Base-by-base conservation (phyloP, 768 basidiomycete genomes). In the Hygrocybe punicea region DNA sequence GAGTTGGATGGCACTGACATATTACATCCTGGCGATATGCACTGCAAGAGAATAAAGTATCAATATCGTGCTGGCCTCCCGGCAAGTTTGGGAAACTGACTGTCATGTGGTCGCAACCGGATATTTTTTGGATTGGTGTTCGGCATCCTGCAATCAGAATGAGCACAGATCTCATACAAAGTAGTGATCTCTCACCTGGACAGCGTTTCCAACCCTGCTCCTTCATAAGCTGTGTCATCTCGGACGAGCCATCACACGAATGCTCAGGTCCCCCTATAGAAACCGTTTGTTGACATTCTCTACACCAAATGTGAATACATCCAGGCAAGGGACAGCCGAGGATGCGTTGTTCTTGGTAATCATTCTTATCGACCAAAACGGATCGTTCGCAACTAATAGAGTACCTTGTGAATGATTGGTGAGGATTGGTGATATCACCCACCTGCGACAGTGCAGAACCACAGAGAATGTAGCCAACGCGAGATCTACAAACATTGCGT, bases 31-130 rank as follows among this genome's bases (percentile, higher is more conserved):
- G 82, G 81, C 1, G 81, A 71, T 35, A 77, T 76, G 60, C 81
- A 84, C 83, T 84, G 55, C 24, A 53, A 58, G 19, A 34, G 23
- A n/a, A n/a, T n/a, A n/a, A 55, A 13, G 2, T 24, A 37, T 47
- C n/a, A 57, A 33, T 16, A n/a, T 23, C 39, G 25, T 34, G 47
- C 36, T 17, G 21, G 42, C 6, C 19, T 37, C 56, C 25, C 44
- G 17, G 6, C 9, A 34, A 34, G 17, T n/a, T 34, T 16, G n/a
- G 4, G 16, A 51, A 53, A 61, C 82, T 70, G 29, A 83, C 83
- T 58, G 75, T 73, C 79, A 85, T 85, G 64, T 85, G 83, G 57
- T 83, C 78, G 52, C 84, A 85, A 2, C 84, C 84, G 14, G 67
- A 68, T 8, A 73, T 71, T 60, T 81, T 85, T 55, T 72, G 76